Percentiles rank a stretch among this genome's conserved stretches.
phyloP scores from a whole-genome alignment of 1,139 yeast genomes.

The Saccharomyces hybrid region DNA sequence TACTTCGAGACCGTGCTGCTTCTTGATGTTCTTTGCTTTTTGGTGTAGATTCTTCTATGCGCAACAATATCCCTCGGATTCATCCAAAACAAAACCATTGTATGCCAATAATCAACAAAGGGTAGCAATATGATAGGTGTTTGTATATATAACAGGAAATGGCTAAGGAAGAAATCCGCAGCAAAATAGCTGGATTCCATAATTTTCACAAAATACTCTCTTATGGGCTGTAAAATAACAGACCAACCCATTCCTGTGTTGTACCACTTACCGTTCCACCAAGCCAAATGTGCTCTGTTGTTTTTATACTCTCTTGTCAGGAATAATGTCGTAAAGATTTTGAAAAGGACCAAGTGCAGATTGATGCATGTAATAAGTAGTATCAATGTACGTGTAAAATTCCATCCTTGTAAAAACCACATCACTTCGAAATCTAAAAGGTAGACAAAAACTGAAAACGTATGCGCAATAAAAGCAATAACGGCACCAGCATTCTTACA shows the following conservation, averaged over 20 bases:
- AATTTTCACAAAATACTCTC: conserved; percentile 62
- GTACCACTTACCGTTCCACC: conserved; percentile 87
- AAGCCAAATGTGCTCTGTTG: conserved; percentile 52
- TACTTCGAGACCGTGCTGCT: conserved; percentile 35
- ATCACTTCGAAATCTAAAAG: conserved; percentile 50
- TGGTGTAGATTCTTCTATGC: conserved; percentile 37
- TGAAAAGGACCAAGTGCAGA: conserved; percentile 48
- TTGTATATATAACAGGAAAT: conserved; percentile 51
- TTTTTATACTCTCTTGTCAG: conserved; percentile 55
- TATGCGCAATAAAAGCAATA: conserved; percentile 47
- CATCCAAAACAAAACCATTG: conserved; percentile 74
- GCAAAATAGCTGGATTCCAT: conserved; percentile 64
- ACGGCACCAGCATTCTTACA: conserved; percentile 35
- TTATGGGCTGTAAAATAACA: conserved; percentile 52
- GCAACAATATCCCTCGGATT: conserved; percentile 50
- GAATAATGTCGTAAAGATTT: conserved; percentile 39
- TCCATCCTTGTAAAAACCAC: conserved; percentile 59
- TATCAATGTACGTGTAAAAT: conserved; percentile 47
- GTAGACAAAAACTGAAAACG: conserved; percentile 44
- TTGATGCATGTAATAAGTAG: conserved; percentile 50
- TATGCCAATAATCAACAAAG: conserved; percentile 67
- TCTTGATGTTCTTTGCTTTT: conserved; percentile 33
- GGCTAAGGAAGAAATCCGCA: conserved; percentile 65
- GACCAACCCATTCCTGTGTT: conserved; percentile 52
- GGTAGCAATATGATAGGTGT: conserved; percentile 62